phyloP scores from a whole-genome alignment of 805 yeast species.

The Starmerella cellae region DNA sequence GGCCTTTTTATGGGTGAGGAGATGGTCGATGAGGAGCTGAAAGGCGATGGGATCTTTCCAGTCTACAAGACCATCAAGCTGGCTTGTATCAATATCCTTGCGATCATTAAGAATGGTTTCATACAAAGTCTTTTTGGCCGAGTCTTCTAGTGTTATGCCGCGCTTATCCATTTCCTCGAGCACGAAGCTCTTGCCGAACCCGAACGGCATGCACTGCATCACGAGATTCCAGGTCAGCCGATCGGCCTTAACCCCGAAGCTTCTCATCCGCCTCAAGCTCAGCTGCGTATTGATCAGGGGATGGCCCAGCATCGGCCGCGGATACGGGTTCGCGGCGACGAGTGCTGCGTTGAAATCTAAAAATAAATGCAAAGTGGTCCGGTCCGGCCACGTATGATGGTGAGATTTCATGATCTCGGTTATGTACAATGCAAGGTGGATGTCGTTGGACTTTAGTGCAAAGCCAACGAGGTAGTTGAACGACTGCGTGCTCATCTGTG shows the following conservation, averaged over 20 bases:
- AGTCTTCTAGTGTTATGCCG: constrained; percentile 9
- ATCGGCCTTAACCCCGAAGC: constrained; percentile 7
- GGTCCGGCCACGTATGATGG: constrained; percentile 1
- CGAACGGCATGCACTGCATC: constrained; percentile 19
- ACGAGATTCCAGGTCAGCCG: constrained; percentile 17
- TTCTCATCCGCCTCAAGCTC: constrained; percentile 5
- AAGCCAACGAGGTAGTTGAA: constrained; percentile 15
- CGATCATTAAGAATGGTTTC: constrained; percentile 5
- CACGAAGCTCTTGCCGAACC: constrained; percentile 20
- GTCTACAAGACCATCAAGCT: constrained; percentile 4
- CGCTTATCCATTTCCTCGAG: constrained; percentile 20
- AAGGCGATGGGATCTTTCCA: constrained; percentile 4
- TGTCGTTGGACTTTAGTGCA: constrained; percentile 8
- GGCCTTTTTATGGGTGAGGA: constrained; percentile 2
- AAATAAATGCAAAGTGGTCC: constrained; percentile 11
- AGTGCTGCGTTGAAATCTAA: constrained; percentile 11
- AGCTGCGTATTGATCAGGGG: constrained; percentile 12
- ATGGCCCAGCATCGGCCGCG: constrained; percentile 7
- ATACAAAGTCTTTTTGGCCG: constrained; percentile 6
- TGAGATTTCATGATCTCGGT: constrained; percentile 5
- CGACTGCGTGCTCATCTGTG: neutral
- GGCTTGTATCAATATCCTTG: neutral
- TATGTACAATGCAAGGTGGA: constrained; percentile 9
- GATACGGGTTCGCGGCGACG: constrained; percentile 12
- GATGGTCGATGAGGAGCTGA: constrained; percentile 4